A percentile compares a stretch with the other conserved stretches of the same genome.
These are phyloP conservation scores for Fusarium sp. DNA, from an alignment of 2,329 filamentous ascomycete genomes.

Conservation along the genomic window DNA sequence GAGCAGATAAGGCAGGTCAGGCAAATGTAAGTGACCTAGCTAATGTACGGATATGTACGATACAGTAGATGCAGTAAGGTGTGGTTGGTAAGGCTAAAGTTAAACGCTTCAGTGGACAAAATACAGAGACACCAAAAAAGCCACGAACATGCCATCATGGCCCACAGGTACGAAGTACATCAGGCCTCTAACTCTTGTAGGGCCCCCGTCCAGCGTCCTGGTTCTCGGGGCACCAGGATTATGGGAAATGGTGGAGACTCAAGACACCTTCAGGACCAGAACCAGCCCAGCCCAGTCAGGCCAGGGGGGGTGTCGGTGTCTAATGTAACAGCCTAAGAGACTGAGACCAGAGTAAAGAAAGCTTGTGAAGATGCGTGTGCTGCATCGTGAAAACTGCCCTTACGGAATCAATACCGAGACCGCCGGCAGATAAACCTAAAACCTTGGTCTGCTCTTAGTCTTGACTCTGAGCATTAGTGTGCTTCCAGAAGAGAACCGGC, in stretches of 20 bases:
- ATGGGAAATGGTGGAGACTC: conserved; percentile 30
- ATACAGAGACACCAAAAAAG: conserved; percentile 7
- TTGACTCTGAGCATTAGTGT: conserved; percentile 4
- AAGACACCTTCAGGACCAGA: background rate
- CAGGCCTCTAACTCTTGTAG: background rate
- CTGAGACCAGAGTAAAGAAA: conserved; percentile 14
- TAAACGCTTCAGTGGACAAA: conserved; percentile 9
- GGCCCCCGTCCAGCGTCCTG: conserved; percentile 40
- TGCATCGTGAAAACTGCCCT: conserved; percentile 27
- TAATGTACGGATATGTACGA: conserved; percentile 6
- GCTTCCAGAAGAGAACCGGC: conserved; percentile 13
- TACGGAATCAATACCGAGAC: conserved; percentile 45
- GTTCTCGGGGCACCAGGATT: conserved; percentile 46
- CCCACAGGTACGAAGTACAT: background rate
- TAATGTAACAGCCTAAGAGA: conserved; percentile 8
- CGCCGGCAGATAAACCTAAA: conserved; percentile 41
- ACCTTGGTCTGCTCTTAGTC: conserved; percentile 18
- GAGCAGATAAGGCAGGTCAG: conserved; percentile 22
- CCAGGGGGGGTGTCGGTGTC: conserved; percentile 22
- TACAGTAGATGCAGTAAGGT: conserved; percentile 12
- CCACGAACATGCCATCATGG: conserved; percentile 22
- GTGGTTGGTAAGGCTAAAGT: conserved; percentile 8
- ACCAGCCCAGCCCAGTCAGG: background rate
- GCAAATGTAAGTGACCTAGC: conserved; percentile 7
- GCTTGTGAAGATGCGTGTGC: conserved; percentile 24